phyloP scores from a whole-genome alignment of 2,329 filamentous ascomycete species.

The Fusarium irregulare region DNA sequence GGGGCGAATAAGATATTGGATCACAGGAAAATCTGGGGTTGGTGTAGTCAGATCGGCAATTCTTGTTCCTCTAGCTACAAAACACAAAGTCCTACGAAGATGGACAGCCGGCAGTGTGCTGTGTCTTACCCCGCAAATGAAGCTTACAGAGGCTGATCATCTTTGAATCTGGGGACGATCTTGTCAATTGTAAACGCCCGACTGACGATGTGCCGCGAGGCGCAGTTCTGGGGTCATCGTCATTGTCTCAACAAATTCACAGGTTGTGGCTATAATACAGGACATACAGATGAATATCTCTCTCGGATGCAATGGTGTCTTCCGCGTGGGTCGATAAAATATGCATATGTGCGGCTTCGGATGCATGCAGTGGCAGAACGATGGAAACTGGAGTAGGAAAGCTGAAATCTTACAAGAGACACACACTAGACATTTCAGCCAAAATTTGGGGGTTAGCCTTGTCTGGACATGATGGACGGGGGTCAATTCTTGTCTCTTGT shows the following conservation, averaged over 20 bases:
- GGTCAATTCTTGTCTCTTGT: conserved; percentile 7
- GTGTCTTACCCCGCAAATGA: conserved; percentile 34
- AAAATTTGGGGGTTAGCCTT: conserved; percentile 30
- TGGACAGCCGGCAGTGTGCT: conserved; percentile 12
- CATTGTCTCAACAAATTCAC: background rate
- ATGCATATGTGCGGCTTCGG: conserved; percentile 20
- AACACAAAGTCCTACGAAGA: background rate
- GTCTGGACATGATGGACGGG: conserved; percentile 24
- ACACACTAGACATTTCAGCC: no score
- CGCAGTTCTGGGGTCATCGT: conserved; percentile 9
- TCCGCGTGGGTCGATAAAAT: conserved; percentile 3
- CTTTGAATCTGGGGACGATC: conserved; percentile 24
- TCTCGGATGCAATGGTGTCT: conserved; percentile 14
- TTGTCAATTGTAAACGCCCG: conserved; percentile 19
- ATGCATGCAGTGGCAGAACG: background rate
- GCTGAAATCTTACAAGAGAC: conserved; percentile 17
- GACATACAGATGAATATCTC: background rate
- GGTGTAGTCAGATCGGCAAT: conserved; percentile 11
- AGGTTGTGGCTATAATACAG: background rate
- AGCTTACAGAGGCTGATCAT: conserved; percentile 16
- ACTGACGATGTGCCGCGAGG: conserved; percentile 13
- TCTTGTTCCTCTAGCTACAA: background rate
- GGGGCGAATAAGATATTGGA: conserved; percentile 1
- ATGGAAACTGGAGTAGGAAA: conserved; percentile 9
- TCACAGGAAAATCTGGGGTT: conserved; percentile 21